phyloP scores from a whole-genome alignment of 2,329 filamentous ascomycete species.

The Didymella segeticola region DNA sequence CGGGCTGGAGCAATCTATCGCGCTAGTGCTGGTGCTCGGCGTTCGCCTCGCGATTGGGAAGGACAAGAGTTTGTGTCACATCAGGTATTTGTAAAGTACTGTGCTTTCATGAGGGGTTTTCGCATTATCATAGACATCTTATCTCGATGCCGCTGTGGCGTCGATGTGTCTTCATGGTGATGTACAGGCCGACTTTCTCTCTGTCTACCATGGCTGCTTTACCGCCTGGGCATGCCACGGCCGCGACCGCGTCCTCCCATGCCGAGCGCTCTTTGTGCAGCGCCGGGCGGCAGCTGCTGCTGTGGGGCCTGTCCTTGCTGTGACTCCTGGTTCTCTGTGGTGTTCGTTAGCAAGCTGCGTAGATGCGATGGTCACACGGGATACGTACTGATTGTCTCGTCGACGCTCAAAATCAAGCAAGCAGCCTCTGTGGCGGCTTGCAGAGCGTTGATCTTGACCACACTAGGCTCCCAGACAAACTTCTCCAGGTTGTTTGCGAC shows the following conservation, averaged over 20 bases:
- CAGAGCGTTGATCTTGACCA: constrained; percentile 97
- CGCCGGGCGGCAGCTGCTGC: constrained; percentile 66
- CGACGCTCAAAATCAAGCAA: constrained; percentile 93
- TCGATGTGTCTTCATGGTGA: constrained; percentile 30
- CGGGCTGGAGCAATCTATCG: background rate
- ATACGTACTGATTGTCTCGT: constrained; percentile 87
- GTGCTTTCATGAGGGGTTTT: constrained; percentile 19
- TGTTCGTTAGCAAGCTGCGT: constrained; percentile 27
- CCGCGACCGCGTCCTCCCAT: constrained; percentile 67
- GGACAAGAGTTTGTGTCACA: too few species aligned
- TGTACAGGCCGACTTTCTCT: constrained; percentile 24
- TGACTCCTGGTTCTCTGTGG: constrained; percentile 85
- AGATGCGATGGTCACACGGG: background rate
- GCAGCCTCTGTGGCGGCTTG: constrained; percentile 94
- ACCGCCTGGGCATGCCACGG: constrained; percentile 82
- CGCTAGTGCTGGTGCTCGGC: background rate
- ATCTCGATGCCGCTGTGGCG: constrained; percentile 20
- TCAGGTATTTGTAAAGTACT: background rate
- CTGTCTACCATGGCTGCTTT: constrained; percentile 29
- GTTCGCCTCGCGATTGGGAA: too few species aligned
- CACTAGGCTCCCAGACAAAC: constrained; percentile 96
- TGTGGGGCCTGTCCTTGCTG: constrained; percentile 80
- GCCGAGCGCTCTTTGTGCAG: constrained; percentile 86
- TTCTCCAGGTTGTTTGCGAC: constrained; percentile 92
- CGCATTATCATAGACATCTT: constrained; percentile 45